Evolutionary conservation across 257 asterid genomes (phyloP).

Genomic region (Fraxinus quadrangulata): DNA sequence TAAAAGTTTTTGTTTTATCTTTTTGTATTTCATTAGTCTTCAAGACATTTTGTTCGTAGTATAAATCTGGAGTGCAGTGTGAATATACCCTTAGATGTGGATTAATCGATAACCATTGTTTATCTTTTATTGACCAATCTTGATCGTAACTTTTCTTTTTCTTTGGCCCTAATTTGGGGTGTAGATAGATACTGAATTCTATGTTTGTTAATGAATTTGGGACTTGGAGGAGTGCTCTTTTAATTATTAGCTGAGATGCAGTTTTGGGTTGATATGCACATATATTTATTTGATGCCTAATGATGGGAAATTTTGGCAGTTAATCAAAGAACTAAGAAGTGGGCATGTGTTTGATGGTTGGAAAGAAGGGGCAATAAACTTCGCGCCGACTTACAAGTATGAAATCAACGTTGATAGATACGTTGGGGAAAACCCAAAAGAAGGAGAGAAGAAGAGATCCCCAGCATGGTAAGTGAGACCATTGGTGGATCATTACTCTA

Average conservation of each 20-base stretch:
- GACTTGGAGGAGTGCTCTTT: neutral
- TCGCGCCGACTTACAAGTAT: slow-evolving; percentile 92
- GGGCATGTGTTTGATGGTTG: slow-evolving; percentile 90
- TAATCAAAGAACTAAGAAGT: slow-evolving; percentile 62
- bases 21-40: neutral
- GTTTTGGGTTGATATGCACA: neutral
- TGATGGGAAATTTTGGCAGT: slow-evolving; percentile 43
- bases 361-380: slow-evolving; percentile 83
- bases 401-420: slow-evolving; percentile 72
- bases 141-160: neutral
- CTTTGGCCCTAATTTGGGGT: neutral
- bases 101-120: neutral
- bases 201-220: neutral
- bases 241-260: neutral
- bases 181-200: neutral
- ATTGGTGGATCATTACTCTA: neutral
- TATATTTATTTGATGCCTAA: slow-evolving; percentile 14
- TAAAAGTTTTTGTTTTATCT: neutral
- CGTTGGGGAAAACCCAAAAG: slow-evolving; percentile 60
- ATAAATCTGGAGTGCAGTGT: neutral
- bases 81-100: neutral
- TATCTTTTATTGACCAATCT: neutral
- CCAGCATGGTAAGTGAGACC: slow-evolving; percentile 78
- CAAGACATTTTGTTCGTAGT: neutral
- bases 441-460: slow-evolving; percentile 91